These are phyloP conservation scores for Coccomyxa sp. DNA, from an alignment of 139 green algal genomes.

Conservation along the genomic window DNA sequence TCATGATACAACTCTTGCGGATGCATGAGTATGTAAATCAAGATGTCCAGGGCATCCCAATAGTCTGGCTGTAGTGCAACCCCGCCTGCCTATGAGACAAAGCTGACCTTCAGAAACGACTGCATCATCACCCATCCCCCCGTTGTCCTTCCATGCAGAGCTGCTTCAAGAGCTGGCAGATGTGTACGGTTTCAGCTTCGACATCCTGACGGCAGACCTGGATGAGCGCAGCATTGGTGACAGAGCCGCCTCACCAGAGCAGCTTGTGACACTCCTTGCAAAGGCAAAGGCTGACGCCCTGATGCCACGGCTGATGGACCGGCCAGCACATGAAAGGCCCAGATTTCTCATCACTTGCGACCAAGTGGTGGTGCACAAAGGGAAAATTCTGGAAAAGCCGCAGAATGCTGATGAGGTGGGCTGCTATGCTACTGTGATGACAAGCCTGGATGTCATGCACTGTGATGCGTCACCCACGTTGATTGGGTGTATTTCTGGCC, in stretches of 20 bases:
- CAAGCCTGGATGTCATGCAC: too few relatives aligned
- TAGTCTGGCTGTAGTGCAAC: too few relatives aligned
- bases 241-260: slow-evolving; percentile 34
- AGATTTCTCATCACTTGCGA: slow-evolving; percentile 66
- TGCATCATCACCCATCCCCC: too few relatives aligned
- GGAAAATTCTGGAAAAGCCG: slow-evolving; percentile 74
- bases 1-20: too few relatives aligned
- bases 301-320: background rate
- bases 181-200: slow-evolving; percentile 42
- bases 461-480: too few relatives aligned
- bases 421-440: too few relatives aligned
- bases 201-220: slow-evolving; percentile 58
- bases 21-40: too few relatives aligned
- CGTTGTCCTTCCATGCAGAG: too few relatives aligned
- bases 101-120: too few relatives aligned
- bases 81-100: too few relatives aligned
- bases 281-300: slow-evolving; percentile 56
- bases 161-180: slow-evolving; percentile 47
- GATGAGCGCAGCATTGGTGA: slow-evolving; percentile 73
- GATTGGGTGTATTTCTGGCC: too few relatives aligned
- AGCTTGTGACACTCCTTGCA: slow-evolving; percentile 64
- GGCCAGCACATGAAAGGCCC: slow-evolving; percentile 36
- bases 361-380: slow-evolving; percentile 78
- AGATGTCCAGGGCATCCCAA: too few relatives aligned
- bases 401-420: slow-evolving; percentile 41